phyloP scores from a whole-genome alignment of 2,329 filamentous ascomycete genomes.

The Fusarium keratoplasticum region DNA sequence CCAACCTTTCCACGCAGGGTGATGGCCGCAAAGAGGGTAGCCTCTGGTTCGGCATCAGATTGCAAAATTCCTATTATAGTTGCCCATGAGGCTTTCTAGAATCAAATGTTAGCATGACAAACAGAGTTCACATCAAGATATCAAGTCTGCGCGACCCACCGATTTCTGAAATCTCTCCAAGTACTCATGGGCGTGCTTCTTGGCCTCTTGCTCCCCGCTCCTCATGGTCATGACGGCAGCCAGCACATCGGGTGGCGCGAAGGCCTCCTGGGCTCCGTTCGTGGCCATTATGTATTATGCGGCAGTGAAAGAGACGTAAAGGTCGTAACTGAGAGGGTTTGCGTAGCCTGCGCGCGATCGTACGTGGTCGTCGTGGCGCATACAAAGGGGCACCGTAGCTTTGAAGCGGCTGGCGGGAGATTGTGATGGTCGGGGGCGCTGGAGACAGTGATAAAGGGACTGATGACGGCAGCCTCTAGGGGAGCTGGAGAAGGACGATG shows the following conservation, averaged over 20 bases:
- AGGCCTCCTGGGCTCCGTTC: conserved; percentile 74
- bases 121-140: not conserved
- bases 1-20: conserved; percentile 96
- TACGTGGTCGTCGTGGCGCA: conserved; percentile 37
- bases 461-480: conserved; percentile 13
- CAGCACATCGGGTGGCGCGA: conserved; percentile 80
- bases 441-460: not conserved
- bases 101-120: conserved; percentile 23
- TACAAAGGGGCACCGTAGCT: conserved; percentile 37
- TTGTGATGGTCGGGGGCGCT: conserved; percentile 8
- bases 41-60: conserved; percentile 82
- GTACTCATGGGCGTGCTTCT: conserved; percentile 91
- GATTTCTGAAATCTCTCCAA: conserved; percentile 98
- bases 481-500: conserved; percentile 18
- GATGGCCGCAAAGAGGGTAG: conserved; percentile 94
- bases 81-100: conserved; percentile 89
- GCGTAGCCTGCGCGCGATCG: conserved; percentile 38
- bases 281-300: conserved; percentile 69
- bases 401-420: conserved; percentile 13
- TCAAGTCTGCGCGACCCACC: conserved; percentile 59
- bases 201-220: conserved; percentile 82
- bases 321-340: conserved; percentile 7
- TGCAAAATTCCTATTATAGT: conserved; percentile 89
- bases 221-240: conserved; percentile 93
- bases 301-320: conserved; percentile 1